Evolutionary conservation across 163 green algal species (phyloP).

Genomic region (Volvox carteri): DNA sequence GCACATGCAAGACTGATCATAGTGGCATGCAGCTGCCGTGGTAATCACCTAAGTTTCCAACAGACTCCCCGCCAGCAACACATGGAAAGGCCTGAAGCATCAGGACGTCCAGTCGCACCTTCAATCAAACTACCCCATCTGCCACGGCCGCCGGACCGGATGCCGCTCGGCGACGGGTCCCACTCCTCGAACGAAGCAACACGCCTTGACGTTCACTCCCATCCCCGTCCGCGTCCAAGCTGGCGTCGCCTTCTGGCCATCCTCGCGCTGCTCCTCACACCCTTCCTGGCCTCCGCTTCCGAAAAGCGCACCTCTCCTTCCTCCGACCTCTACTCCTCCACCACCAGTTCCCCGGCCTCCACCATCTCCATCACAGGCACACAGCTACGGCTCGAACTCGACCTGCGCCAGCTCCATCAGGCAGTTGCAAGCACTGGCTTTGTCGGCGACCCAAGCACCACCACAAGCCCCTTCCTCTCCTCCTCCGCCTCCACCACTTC

Average conservation of each 20-base stretch:
- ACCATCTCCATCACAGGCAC: not conserved
- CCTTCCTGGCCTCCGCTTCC: not conserved
- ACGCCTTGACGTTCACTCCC: no score
- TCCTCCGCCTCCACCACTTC: not conserved
- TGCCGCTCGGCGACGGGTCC: no score
- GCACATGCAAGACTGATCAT: no score
- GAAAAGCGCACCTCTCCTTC: not conserved
- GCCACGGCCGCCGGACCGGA: not conserved
- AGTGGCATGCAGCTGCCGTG: no score
- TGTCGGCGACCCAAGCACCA: not conserved
- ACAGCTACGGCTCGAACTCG: not conserved
- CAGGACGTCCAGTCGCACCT: not conserved
- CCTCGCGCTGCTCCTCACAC: not conserved
- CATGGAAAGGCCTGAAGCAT: no score
- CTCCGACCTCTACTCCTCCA: no score
- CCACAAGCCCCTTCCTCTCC: not conserved
- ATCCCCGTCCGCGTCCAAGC: not conserved
- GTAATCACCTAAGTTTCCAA: no score
- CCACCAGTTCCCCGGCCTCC: no score
- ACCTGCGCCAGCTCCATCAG: conserved; percentile 3
- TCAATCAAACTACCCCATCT: not conserved
- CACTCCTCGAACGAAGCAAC: no score
- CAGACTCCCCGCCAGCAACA: no score
- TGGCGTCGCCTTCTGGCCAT: not conserved
- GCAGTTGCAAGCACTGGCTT: not conserved